A percentile compares a stretch with the other conserved stretches of the same genome.
These are phyloP conservation scores for Domatiomyces globalis DNA, from an alignment of 2,329 filamentous ascomycete genomes.

Conservation along the genomic window DNA sequence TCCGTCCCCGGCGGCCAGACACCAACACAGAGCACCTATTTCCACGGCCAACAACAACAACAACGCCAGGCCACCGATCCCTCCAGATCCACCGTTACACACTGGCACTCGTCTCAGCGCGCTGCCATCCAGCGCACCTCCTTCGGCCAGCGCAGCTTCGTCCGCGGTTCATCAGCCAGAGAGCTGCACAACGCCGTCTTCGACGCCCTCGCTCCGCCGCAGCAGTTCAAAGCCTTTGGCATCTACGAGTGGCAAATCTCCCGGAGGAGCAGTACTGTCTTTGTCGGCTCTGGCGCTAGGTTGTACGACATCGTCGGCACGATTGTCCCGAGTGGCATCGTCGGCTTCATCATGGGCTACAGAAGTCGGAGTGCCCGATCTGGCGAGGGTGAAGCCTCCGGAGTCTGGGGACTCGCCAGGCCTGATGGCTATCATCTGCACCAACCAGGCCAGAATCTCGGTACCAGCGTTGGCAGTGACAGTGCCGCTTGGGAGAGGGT, in stretches of 20 bases:
- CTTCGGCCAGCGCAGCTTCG: slow-evolving; percentile 24
- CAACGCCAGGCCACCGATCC: slow-evolving; percentile 6
- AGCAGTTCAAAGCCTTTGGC: slow-evolving; percentile 33
- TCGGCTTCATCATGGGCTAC: slow-evolving; percentile 90
- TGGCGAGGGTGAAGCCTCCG: not conserved
- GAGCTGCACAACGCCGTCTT: slow-evolving; percentile 79
- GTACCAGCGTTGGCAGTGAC: not conserved
- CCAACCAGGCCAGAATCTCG: not conserved
- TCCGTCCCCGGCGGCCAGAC: slow-evolving; percentile 47
- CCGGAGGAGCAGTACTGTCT: slow-evolving; percentile 44
- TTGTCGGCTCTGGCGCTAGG: slow-evolving; percentile 70
- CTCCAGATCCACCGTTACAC: not conserved
- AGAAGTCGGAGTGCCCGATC: slow-evolving; percentile 25
- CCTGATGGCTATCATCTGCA: not conserved
- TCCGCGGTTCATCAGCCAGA: slow-evolving; percentile 56
- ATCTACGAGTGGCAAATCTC: slow-evolving; percentile 27
- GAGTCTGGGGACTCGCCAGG: not conserved
- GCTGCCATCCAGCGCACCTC: slow-evolving; percentile 21
- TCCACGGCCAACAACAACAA: slow-evolving; percentile 3
- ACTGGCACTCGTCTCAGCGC: slow-evolving; percentile 18
- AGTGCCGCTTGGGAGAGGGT: not conserved
- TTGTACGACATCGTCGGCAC: slow-evolving; percentile 75
- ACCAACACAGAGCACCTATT: slow-evolving; percentile 30
- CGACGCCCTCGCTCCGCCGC: slow-evolving; percentile 56
- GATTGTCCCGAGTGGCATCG: slow-evolving; percentile 60